Evolutionary conservation across 768 basidiomycete species (phyloP).

Genomic region (Phylloporus sp.): DNA sequence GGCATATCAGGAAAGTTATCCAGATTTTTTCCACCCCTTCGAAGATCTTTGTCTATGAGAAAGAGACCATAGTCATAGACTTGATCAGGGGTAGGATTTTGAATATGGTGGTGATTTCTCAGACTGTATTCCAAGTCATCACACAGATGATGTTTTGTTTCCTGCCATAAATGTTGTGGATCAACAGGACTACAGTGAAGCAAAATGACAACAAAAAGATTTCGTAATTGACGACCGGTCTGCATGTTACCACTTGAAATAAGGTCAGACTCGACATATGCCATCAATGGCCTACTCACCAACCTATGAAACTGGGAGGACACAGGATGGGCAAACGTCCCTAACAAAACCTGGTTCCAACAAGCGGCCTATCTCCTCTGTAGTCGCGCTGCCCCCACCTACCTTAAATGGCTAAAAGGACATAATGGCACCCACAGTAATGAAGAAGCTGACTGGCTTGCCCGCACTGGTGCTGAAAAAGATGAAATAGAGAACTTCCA

Average conservation of each 20-base stretch:
- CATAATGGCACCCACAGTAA: not conserved
- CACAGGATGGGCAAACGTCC: not conserved
- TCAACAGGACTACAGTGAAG: constrained; percentile 29
- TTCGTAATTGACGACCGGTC: constrained; percentile 2
- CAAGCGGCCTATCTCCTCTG: not conserved
- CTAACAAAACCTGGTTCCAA: not conserved
- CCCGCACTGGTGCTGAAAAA: not conserved
- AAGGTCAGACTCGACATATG: not conserved
- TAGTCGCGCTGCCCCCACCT: not conserved
- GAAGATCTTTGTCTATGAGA: not conserved
- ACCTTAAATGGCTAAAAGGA: not conserved
- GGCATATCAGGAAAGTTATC: not conserved
- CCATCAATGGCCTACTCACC: not conserved
- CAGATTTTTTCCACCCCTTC: not conserved
- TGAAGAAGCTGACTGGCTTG: not conserved
- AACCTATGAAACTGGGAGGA: not conserved
- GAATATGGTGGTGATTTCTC: not conserved
- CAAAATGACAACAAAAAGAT: constrained; percentile 43
- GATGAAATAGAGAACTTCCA: not conserved
- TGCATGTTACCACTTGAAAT: too few species aligned
- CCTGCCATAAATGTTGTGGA: constrained; percentile 19
- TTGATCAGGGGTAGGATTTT: not conserved
- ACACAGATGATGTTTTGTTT: not conserved
- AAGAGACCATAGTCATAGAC: constrained; percentile 2
- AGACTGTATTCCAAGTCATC: constrained; percentile 5